A percentile compares a stretch with the other conserved stretches of the same genome.
phyloP scores from a whole-genome alignment of 257 asterid species.

The Plantago elongata region DNA sequence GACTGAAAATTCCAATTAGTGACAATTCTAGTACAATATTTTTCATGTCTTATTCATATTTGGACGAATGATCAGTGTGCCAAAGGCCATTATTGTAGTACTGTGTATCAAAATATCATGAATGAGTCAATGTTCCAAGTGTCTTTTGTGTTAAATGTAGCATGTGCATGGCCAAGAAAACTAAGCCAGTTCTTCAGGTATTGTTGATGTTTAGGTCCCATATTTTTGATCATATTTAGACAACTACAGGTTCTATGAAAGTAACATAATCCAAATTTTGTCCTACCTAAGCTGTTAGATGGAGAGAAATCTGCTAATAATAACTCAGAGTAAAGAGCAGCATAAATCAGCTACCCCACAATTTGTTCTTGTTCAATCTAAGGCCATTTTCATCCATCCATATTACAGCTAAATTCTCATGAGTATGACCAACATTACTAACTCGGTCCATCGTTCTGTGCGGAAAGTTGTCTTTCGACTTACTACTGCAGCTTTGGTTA shows the following conservation, averaged over 20 bases:
- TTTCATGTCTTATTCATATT: not conserved
- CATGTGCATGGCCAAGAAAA: slow-evolving; percentile 36
- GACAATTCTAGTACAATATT: not conserved
- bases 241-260: slow-evolving; percentile 21
- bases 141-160: slow-evolving; percentile 25
- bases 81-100: slow-evolving; percentile 8
- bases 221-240: slow-evolving; percentile 9
- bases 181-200: slow-evolving; percentile 18
- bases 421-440: slow-evolving; percentile 12
- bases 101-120: slow-evolving; percentile 15
- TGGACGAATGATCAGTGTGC: not conserved
- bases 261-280: slow-evolving; percentile 8
- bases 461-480: slow-evolving; percentile 1
- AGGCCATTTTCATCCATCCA: slow-evolving; percentile 18
- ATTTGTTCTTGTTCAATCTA: slow-evolving; percentile 12
- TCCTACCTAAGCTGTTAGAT: slow-evolving; percentile 16
- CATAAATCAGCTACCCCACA: slow-evolving; percentile 1
- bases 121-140: slow-evolving; percentile 19
- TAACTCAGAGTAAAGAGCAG: too few species aligned
- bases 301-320: not conserved
- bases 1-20: slow-evolving; percentile 1
- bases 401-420: slow-evolving; percentile 10
- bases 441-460: slow-evolving; percentile 18
- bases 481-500: slow-evolving; percentile 8
- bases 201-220: slow-evolving; percentile 27